Base-by-base conservation (phyloP, 768 basidiomycete species). In the Lactifluus hygrophoroides region DNA sequence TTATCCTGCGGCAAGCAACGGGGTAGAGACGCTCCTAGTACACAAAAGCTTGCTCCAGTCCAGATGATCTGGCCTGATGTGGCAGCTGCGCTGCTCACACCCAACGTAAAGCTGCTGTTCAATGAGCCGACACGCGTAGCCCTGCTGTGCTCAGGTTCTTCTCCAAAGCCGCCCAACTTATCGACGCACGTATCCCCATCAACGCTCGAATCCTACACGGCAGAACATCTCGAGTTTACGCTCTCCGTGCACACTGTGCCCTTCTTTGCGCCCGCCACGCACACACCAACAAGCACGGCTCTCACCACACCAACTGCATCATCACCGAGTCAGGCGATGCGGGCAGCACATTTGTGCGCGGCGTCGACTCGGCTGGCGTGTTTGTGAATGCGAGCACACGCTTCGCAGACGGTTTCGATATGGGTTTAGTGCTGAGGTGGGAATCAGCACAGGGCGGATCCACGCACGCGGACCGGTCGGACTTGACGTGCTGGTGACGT, bases 391-490 rank as follows among this genome's bases (percentile, higher is more conserved):
- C 94, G 7, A 92, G 88, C 67, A 97, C 96, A 10, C 81, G 96
- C 38, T 98, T 99, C 69, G 87, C 94, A 0, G 96, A 99, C 71
- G 95, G 96, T 96, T 94, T 73, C 74, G 95, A 60, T 98, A 93
- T 69, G 96, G 96, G 0, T 94, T 96, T 64, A 96, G 96, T 3
- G 94, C 96, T 5, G 96, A 98, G 72, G 95, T 99, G 0, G 96
- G 96, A 9, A 96, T 99, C 67, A 90, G 88, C 69, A 99, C 96
- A 0, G 94, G 95, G 1, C 85, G 90, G 68, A 95, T 96, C 56
- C 96, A 99, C 68, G 94, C 96, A n/a, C n/a, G 17, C 79, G 95
- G 96, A 3, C 96, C 96, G 0, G 95, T 98, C 1, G 95, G 95
- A 0, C 76, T 97, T 53, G 91, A 97, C 64, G 93, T 93, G 1